Conservation (phyloP, 2,329 filamentous ascomycete species). For the Alternaria atra region DNA sequence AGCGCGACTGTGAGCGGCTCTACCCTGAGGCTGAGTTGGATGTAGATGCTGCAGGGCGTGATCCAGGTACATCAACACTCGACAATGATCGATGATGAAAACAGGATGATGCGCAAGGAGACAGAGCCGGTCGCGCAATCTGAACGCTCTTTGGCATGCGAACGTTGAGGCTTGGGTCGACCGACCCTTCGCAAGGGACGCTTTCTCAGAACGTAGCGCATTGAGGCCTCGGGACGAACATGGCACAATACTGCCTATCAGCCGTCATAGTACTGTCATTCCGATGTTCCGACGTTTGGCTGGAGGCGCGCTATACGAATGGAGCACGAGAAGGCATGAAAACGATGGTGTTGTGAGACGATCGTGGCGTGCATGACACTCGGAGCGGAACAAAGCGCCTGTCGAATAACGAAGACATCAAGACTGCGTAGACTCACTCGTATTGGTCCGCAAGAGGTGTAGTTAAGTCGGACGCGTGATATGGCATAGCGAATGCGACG, state of each 20-base stretch:
- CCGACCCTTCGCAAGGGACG: neutral
- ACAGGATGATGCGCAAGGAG: neutral
- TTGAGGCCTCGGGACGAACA: no score
- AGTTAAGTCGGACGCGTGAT: neutral
- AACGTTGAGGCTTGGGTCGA: neutral
- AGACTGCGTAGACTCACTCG: no score
- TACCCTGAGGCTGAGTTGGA: constrained; percentile 25
- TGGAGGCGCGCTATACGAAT: neutral
- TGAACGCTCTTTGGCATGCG: neutral
- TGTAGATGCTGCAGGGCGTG: neutral
- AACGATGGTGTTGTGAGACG: neutral
- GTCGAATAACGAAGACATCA: neutral
- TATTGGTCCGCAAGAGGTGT: no score
- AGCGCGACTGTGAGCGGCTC: constrained; percentile 15
- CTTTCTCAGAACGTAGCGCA: neutral
- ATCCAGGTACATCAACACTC: constrained; percentile 1
- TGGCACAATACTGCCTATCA: neutral
- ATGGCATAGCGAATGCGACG: neutral
- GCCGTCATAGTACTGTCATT: neutral
- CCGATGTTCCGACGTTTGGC: neutral
- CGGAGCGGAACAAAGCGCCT: neutral
- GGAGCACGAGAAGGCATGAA: neutral
- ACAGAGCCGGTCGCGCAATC: neutral
- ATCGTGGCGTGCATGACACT: neutral
- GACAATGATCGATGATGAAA: neutral